Base-by-base conservation (phyloP, 495 filamentous ascomycete species). In the Trichodelitschia bisporula region DNA sequence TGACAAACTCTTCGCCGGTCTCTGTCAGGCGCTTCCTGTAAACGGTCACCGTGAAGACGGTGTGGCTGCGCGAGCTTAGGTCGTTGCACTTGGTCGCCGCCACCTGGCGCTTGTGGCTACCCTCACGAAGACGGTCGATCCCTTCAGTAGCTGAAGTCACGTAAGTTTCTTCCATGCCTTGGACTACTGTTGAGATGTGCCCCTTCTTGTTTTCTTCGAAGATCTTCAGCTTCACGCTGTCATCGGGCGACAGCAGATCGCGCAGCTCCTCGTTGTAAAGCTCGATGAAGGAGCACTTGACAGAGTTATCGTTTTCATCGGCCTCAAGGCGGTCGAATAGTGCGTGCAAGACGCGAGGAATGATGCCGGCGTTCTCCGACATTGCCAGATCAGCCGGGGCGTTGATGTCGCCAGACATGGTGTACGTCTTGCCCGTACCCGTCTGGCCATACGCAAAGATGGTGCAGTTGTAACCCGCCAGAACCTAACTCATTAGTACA, bases 391-490 rank as follows among this genome's bases (percentile, higher is more conserved):
- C 65, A 2, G 80, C 55, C 1, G 70, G 77, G 37, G 86, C 73
- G 6, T 61, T 73, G 74, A 97, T 92, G 44, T 97, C 83, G 19
- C 86, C 86, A 2, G 89, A 90, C 86, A 97, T 97, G 2, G 86
- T 97, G 48, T 97, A 97, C 18, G 86, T 97, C 51, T 97, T 97
- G 32, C 86, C 86, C 0, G 86, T 97, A 17, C 86, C 86, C 0
- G 86, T 97, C 43, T 97, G 86, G 5, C 86, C 86, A 47, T 97
- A 97, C 28, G 86, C 86, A 45, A 97, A 97, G 33, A 97, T 90
- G 4, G 86, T 97, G 48, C 86, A 97, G 47, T 97, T 97, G 53
- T 76, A 95, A n/a, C 86, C 86, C 16, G 66, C 61, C 15, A 97
- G 63, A 66, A 95, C 92, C 82, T 93, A 19, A 5, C 14, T n/a